Conservation (phyloP, 2,329 filamentous ascomycete species). For the Gyromitra esculenta region DNA sequence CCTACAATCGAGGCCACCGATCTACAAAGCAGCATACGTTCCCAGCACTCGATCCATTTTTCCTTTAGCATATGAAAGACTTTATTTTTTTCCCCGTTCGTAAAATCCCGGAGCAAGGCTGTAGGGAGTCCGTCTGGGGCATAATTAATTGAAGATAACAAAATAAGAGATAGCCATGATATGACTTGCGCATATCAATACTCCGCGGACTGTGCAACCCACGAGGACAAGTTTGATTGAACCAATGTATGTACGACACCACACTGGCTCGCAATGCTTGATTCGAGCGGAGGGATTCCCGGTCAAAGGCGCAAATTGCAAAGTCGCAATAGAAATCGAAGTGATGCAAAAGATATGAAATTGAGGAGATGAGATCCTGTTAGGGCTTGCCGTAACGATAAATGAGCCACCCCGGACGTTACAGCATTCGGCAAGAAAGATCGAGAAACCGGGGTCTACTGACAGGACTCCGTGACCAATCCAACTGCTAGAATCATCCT, state of each 20-base stretch:
- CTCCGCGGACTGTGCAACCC: conserved; percentile 17
- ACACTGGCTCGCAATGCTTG: conserved; percentile 8
- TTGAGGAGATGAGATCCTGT: conserved; percentile 18
- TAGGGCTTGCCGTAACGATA: not conserved
- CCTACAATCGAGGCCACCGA: not conserved
- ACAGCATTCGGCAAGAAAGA: not conserved
- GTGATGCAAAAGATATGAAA: not conserved
- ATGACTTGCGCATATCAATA: conserved; percentile 2
- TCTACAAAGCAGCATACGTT: not conserved
- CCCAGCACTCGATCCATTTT: not conserved
- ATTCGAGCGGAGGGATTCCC: conserved; percentile 6
- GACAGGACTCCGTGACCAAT: too few species aligned
- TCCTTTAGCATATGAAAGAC: conserved; percentile 6
- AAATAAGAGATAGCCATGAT: conserved; percentile 2
- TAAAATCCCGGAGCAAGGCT: not conserved
- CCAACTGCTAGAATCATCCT: too few species aligned
- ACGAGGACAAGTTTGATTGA: not conserved
- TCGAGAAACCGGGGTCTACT: too few species aligned
- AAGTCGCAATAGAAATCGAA: conserved; percentile 8
- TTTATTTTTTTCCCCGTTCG: not conserved
- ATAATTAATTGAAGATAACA: not conserved
- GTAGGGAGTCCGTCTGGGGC: not conserved
- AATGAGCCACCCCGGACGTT: not conserved
- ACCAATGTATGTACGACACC: not conserved
- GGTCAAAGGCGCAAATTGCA: not conserved